Percentiles rank a stretch among this genome's conserved stretches.
phyloP scores from a whole-genome alignment of 345 rosid species.

The Stellera chamaejasme region DNA sequence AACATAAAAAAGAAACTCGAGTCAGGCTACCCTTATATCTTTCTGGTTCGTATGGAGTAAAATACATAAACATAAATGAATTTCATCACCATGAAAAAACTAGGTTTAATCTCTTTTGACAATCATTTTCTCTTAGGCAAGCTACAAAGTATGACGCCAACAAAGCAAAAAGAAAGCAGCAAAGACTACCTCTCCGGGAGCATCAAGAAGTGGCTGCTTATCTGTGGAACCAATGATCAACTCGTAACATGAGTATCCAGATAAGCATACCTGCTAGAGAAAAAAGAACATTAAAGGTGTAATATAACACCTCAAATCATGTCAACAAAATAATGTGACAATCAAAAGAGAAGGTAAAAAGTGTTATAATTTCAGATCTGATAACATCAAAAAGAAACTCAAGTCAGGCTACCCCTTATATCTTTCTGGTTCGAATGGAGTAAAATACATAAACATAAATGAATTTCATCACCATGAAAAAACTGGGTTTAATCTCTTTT shows the following conservation, averaged over 20 bases:
- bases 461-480: slow-evolving; percentile 7
- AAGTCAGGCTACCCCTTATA: no score
- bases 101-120: no score
- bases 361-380: not conserved
- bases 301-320: not conserved
- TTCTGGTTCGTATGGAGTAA: not conserved
- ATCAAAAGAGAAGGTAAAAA: not conserved
- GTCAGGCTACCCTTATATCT: no score
- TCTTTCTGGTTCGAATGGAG: not conserved
- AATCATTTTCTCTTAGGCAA: no score
- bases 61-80: not conserved
- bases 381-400: no score
- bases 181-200: slow-evolving; percentile 70
- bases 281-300: slow-evolving; percentile 1
- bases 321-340: not conserved
- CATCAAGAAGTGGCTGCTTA: slow-evolving; percentile 81
- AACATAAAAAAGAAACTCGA: no score
- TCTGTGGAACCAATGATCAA: slow-evolving; percentile 67
- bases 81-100: slow-evolving; percentile 8
- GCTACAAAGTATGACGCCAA: not conserved
- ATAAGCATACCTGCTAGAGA: slow-evolving; percentile 42
- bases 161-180: not conserved
- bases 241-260: slow-evolving; percentile 47
- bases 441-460: not conserved
- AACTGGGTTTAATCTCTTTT: no score